These are phyloP conservation scores for Globisporangium perplexum DNA, from an alignment of 352 stramenopile genomes.

Conservation along the genomic window DNA sequence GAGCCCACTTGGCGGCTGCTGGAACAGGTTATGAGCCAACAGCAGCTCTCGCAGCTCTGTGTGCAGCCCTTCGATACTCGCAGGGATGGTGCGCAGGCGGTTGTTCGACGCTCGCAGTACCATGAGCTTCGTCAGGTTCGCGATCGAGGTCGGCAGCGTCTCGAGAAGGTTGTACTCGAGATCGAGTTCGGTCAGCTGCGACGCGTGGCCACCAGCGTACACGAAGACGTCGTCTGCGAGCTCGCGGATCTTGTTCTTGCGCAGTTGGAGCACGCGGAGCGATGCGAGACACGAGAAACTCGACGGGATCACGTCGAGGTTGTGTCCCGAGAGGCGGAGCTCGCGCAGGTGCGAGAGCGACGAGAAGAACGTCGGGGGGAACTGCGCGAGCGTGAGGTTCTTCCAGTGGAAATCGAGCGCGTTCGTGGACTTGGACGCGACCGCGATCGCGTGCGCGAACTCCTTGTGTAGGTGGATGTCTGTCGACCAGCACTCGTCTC, in stretches of 20 bases:
- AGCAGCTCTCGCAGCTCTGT: conserved; percentile 28
- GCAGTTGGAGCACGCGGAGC: conserved; percentile 54
- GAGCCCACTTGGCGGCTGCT: conserved; percentile 19
- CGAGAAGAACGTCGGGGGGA: conserved; percentile 47
- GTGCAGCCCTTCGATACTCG: conserved; percentile 26
- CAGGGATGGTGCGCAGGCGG: conserved; percentile 25
- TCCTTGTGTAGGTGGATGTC: conserved; percentile 61
- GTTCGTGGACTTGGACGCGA: conserved; percentile 23
- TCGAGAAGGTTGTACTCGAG: conserved; percentile 60
- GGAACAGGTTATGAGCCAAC: conserved; percentile 53
- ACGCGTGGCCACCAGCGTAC: neutral
- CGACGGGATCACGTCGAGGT: conserved; percentile 30
- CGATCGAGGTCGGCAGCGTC: conserved; percentile 33
- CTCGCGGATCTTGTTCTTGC: conserved; percentile 46
- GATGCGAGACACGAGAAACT: conserved; percentile 28
- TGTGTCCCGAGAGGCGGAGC: conserved; percentile 56
- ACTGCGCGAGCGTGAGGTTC: conserved; percentile 34
- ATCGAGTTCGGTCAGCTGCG: conserved; percentile 46
- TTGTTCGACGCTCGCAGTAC: conserved; percentile 50
- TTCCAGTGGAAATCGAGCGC: conserved; percentile 71
- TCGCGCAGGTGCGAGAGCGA: conserved; percentile 32
- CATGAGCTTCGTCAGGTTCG: conserved; percentile 29
- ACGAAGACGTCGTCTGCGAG: conserved; percentile 43
- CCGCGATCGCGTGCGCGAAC: conserved; percentile 32
- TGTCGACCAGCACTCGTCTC: conserved; percentile 59